Conservation (phyloP, 208 protist species). For the Leptomonas seymouri region DNA sequence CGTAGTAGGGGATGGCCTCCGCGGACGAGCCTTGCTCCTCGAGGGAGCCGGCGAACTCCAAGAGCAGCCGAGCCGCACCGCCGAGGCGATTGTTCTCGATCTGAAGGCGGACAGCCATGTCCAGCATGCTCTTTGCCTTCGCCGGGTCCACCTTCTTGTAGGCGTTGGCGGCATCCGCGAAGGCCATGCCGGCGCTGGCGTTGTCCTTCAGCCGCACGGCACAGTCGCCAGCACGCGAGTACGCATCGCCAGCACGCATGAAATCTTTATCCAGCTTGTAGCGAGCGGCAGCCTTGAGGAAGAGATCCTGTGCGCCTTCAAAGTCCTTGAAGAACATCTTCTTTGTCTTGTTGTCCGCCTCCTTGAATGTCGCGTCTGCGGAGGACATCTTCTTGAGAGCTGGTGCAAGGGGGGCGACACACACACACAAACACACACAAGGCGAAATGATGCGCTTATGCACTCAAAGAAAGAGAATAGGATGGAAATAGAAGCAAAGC, state of each 20-base stretch:
- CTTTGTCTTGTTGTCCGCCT: constrained; percentile 82
- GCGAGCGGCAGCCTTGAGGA: constrained; percentile 58
- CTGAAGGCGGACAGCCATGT: constrained; percentile 65
- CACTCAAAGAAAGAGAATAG: too few species aligned
- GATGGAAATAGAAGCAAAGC: too few species aligned
- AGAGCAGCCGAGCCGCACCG: constrained; percentile 63
- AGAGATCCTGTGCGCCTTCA: constrained; percentile 82
- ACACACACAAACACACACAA: too few species aligned
- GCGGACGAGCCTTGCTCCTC: constrained; percentile 56
- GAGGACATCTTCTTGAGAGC: constrained; percentile 30
- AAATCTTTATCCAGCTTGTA: constrained; percentile 87
- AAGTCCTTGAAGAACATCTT: constrained; percentile 87
- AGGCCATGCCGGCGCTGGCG: constrained; percentile 36
- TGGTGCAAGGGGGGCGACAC: background rate
- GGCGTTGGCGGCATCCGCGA: constrained; percentile 60
- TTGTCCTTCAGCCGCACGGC: constrained; percentile 67
- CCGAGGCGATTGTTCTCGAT: constrained; percentile 79
- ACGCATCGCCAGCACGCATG: constrained; percentile 74
- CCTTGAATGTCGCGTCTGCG: constrained; percentile 54
- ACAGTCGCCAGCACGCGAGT: constrained; percentile 67
- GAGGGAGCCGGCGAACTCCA: constrained; percentile 73
- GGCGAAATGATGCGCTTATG: too few species aligned
- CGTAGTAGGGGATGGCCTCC: constrained; percentile 73
- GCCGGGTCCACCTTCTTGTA: constrained; percentile 71
- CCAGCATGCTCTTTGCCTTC: constrained; percentile 59